A percentile compares a stretch with the other conserved stretches of the same genome.
Conservation (phyloP, 2,329 filamentous ascomycete species). For the Colletotrichum phormii region DNA sequence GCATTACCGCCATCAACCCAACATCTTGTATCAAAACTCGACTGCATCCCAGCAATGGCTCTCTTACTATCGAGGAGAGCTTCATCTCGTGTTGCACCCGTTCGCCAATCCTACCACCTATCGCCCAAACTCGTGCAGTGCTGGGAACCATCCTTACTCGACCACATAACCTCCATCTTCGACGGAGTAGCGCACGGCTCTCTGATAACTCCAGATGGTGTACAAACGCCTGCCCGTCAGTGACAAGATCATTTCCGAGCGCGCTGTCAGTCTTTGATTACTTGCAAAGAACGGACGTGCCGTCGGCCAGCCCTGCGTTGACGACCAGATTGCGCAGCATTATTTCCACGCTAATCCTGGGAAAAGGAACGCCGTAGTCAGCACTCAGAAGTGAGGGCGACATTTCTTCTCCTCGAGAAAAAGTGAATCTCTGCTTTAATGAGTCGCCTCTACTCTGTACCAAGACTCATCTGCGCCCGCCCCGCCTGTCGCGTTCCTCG, state of each 20-base stretch:
- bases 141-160: conserved; percentile 6
- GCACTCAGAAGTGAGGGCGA: not conserved
- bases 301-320: not conserved
- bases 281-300: not conserved
- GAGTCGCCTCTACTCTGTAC: not conserved
- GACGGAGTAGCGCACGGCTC: not conserved
- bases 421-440: not conserved
- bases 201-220: conserved; percentile 19
- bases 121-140: conserved; percentile 15
- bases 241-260: not conserved
- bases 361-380: not conserved
- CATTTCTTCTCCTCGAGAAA: conserved; percentile 9
- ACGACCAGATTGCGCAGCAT: conserved; percentile 3
- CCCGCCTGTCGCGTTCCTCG: not conserved
- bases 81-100: conserved; percentile 6
- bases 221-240: not conserved
- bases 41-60: not conserved
- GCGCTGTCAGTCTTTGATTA: not conserved
- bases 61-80: too few relatives aligned
- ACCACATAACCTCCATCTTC: not conserved
- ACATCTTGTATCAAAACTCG: not conserved
- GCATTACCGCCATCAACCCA: not conserved
- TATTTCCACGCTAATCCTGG: not conserved
- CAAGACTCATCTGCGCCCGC: not conserved
- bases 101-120: conserved; percentile 3